phyloP scores from a whole-genome alignment of 192 early-diverging fungal species.

The Irineochytrium annulatum region DNA sequence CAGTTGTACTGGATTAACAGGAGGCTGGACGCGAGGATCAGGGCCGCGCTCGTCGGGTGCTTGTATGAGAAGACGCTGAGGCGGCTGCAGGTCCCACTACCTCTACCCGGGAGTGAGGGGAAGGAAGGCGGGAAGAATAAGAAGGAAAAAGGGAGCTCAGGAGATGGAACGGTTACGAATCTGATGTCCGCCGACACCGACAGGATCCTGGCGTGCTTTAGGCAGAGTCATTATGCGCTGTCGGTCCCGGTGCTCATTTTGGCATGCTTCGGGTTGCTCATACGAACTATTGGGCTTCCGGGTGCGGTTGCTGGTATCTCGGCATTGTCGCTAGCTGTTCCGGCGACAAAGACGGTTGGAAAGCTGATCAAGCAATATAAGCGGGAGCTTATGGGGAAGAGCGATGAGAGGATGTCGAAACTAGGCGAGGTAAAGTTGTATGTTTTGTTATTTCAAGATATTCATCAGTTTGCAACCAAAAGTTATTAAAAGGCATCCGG shows the following conservation, averaged over 20 bases:
- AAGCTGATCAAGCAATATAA: conserved; percentile 13
- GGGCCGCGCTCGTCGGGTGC: conserved; percentile 8
- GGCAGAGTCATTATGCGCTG: conserved; percentile 23
- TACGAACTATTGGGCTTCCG: conserved; percentile 8
- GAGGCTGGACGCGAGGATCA: conserved; percentile 13
- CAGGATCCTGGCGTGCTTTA: conserved; percentile 24
- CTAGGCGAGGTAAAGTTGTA: conserved; percentile 10
- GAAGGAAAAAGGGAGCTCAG: background rate
- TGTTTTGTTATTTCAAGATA: background rate
- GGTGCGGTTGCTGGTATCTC: conserved; percentile 20
- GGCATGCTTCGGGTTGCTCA: conserved; percentile 13
- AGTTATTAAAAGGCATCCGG: conserved; percentile 51
- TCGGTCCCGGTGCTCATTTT: conserved; percentile 19
- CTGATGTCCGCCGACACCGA: conserved; percentile 25
- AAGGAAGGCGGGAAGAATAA: background rate
- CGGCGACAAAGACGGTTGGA: conserved; percentile 14
- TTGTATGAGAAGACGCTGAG: conserved; percentile 13
- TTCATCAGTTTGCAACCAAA: background rate
- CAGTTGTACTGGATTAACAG: conserved; percentile 25
- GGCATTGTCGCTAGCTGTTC: conserved; percentile 16
- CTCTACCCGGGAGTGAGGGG: too few species aligned
- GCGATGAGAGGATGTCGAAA: conserved; percentile 11
- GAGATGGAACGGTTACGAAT: conserved; percentile 19
- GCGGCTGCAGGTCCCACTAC: conserved; percentile 9
- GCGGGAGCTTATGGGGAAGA: conserved; percentile 14